Percentiles rank a stretch among this genome's conserved stretches.
phyloP scores from a whole-genome alignment of 106 monocot species.

The Triglochin maritima region DNA sequence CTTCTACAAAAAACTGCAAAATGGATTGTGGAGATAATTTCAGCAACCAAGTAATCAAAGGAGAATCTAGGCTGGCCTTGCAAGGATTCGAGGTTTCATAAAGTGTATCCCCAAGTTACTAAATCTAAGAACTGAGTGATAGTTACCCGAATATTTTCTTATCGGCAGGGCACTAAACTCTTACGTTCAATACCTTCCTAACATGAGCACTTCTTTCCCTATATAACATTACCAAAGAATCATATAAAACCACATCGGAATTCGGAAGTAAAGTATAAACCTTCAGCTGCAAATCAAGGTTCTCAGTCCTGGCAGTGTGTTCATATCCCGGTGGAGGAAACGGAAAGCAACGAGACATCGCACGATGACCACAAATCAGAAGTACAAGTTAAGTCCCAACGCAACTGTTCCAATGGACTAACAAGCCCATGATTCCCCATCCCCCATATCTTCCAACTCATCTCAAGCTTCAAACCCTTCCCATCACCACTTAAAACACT shows the following conservation, averaged over 20 bases:
- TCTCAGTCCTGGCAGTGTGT: conserved; percentile 24
- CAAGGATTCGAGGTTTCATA: too few species aligned
- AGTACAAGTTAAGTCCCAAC: conserved; percentile 21
- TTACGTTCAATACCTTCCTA: neutral
- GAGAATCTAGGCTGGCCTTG: too few species aligned
- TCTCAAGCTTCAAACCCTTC: conserved; percentile 29
- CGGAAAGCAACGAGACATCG: conserved; percentile 93
- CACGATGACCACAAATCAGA: conserved; percentile 13
- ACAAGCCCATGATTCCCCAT: conserved; percentile 30
- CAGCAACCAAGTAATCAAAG: too few species aligned
- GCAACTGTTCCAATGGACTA: conserved; percentile 26
- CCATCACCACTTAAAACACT: conserved; percentile 5
- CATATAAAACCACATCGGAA: too few species aligned
- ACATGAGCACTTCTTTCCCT: neutral
- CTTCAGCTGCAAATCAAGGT: conserved; percentile 45
- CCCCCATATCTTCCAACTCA: conserved; percentile 56
- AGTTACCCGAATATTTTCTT: neutral
- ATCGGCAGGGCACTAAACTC: neutral
- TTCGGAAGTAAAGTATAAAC: conserved; percentile 15
- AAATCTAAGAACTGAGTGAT: neutral
- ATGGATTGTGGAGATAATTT: too few species aligned
- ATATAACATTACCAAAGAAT: too few species aligned
- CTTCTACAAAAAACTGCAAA: too few species aligned
- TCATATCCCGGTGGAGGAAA: conserved; percentile 95
- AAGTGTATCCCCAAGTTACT: neutral